Conservation (phyloP, 2,329 filamentous ascomycete species). For the Hypoxylon sp. region DNA sequence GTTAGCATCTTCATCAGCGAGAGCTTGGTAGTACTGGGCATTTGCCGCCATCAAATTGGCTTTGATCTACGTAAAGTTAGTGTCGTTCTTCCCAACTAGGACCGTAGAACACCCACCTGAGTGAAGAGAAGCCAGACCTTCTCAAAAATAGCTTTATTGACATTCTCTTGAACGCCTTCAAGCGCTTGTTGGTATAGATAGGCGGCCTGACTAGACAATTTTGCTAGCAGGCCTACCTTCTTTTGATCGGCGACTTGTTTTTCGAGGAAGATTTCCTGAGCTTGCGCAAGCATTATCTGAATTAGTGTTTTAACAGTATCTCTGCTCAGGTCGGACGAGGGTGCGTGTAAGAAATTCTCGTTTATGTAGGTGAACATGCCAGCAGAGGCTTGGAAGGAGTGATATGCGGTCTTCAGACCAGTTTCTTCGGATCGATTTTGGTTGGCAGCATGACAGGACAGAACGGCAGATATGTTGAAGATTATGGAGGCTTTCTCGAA, state of each 20-base stretch:
- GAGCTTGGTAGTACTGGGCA: conserved; percentile 93
- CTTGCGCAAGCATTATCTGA: conserved; percentile 92
- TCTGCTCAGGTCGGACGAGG: conserved; percentile 93
- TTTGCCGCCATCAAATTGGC: conserved; percentile 85
- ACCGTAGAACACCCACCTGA: conserved; percentile 71
- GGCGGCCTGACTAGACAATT: conserved; percentile 90
- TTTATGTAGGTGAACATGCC: conserved; percentile 99
- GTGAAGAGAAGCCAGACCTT: conserved; percentile 90
- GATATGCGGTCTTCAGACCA: conserved; percentile 95
- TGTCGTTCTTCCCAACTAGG: not conserved
- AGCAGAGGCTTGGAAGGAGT: conserved; percentile 97
- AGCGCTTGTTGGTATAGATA: conserved; percentile 89
- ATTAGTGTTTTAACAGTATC: conserved; percentile 98
- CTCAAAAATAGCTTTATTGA: conserved; percentile 91
- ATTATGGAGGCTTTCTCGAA: conserved; percentile 99
- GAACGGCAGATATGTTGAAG: conserved; percentile 97
- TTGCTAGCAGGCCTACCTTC: conserved; percentile 91
- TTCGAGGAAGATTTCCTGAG: conserved; percentile 96
- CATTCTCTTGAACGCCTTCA: conserved; percentile 93
- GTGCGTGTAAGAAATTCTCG: conserved; percentile 98
- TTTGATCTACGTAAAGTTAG: conserved; percentile 72
- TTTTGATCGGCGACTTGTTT: conserved; percentile 95
- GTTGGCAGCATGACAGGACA: conserved; percentile 94
- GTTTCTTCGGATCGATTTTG: conserved; percentile 94
- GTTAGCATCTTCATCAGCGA: conserved; percentile 90